Base-by-base conservation (phyloP, 1,284 basidiomycete genomes). In the Irpex rosettiformis region DNA sequence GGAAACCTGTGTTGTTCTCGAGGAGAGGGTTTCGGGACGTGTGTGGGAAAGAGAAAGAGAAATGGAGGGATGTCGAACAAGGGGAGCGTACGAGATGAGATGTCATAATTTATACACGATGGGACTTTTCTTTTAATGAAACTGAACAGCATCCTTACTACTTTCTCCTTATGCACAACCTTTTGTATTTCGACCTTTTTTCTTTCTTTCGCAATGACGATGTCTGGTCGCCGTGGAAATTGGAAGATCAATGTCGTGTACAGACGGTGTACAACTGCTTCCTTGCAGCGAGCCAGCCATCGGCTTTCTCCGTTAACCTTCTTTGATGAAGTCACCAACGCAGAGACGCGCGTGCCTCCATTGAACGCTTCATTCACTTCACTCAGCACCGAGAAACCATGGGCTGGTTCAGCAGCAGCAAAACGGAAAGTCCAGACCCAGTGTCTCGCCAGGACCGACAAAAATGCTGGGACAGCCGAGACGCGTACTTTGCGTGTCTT, bases 401-500 rank as follows among this genome's bases (percentile, higher is more conserved):
- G 73, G 72, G 71, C 56, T 74, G 73, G 72, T 74, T 75, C 55
- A 62, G 68, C 56, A 61, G 62, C 54, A 55, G 40, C 13, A 67
- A 70, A 40, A 37, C 72, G 37, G 77, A 82, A 60, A 75, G 80
- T 48, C 69, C 75, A 3, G 67, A 73, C 27, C 71, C 76, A 4
- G 73, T 74, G 1, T 80, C 79, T 2, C 75, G 86, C 33, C 73
- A 84, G 64, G 82, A 86, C 63, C 79, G 88, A 13, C 75, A 82
- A 58, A 80, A 79, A 62, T 94, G 91, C 73, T 94, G 91, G 91
- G 87, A 89, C 43, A 73, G 75, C 47, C 76, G 91, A 55, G 91
- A 94, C 70, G 77, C 76, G 10, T 94, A 93, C 70, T 93, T 90
- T 70, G 72, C 77, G 4, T 94, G 92, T 69, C 77, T 94, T 54